phyloP scores from a whole-genome alignment of 1,139 yeast species.

The Sugiyamaella grinbergsii region DNA sequence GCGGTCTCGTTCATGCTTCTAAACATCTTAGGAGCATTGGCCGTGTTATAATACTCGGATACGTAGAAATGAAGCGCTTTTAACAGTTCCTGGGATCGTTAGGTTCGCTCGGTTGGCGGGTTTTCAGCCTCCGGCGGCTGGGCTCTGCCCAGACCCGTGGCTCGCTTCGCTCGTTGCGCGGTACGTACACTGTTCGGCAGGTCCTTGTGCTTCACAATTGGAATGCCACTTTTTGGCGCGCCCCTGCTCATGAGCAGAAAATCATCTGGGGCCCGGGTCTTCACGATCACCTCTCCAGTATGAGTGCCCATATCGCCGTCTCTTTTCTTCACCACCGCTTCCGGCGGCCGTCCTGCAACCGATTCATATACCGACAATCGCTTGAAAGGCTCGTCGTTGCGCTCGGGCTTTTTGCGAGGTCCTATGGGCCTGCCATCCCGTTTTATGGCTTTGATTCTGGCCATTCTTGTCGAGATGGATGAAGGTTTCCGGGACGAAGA shows the following conservation, averaged over 20 bases:
- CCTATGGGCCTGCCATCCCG: neutral
- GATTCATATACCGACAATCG: slow-evolving; percentile 26
- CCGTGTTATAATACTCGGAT: slow-evolving; percentile 28
- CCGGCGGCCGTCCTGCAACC: slow-evolving; percentile 24
- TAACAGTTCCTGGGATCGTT: slow-evolving; percentile 27
- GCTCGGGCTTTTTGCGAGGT: neutral
- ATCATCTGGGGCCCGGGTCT: slow-evolving; percentile 24
- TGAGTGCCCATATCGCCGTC: slow-evolving; percentile 20
- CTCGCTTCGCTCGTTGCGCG: neutral
- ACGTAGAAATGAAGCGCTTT: slow-evolving; percentile 35
- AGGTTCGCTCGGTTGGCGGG: too few relatives aligned
- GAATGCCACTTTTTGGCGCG: slow-evolving; percentile 24
- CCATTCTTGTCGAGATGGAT: neutral
- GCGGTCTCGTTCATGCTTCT: slow-evolving; percentile 39
- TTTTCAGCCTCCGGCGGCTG: too few relatives aligned
- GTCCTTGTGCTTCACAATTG: slow-evolving; percentile 25
- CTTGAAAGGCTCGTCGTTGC: neutral
- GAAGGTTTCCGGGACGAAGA: neutral
- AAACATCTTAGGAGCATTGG: slow-evolving; percentile 24
- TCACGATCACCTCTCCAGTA: neutral
- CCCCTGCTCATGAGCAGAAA: slow-evolving; percentile 10
- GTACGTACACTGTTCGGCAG: slow-evolving; percentile 22
- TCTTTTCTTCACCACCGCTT: neutral
- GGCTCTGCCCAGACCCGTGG: neutral
- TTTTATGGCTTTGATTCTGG: slow-evolving; percentile 7